Evolutionary conservation across 345 rosid genomes (phyloP).

Genomic region (Cardamine occulta): DNA sequence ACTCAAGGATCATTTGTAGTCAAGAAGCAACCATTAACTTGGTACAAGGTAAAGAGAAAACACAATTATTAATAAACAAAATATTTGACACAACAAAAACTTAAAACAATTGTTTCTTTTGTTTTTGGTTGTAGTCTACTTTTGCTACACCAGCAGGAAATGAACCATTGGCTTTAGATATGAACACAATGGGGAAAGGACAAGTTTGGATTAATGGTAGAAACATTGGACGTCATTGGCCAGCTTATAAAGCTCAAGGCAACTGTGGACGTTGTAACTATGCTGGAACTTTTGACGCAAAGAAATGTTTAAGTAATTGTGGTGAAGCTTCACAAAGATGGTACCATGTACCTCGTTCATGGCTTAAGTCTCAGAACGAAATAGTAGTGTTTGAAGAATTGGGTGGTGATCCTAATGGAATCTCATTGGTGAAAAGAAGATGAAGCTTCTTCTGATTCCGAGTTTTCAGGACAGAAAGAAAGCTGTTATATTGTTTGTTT

Average conservation of each 20-base stretch:
- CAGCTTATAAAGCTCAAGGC: slow-evolving; percentile 69
- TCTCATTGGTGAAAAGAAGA: slow-evolving; percentile 67
- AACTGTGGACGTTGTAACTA: slow-evolving; percentile 73
- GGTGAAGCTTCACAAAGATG: slow-evolving; percentile 89
- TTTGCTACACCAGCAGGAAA: slow-evolving; percentile 66
- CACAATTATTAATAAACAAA: not conserved
- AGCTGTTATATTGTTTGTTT: slow-evolving; percentile 31
- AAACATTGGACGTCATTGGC: slow-evolving; percentile 92
- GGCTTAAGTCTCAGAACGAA: slow-evolving; percentile 73
- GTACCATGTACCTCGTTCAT: slow-evolving; percentile 91
- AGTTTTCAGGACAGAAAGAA: slow-evolving; percentile 26
- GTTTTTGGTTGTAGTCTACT: slow-evolving; percentile 53
- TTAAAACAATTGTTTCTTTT: not conserved
- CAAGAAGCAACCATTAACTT: slow-evolving; percentile 71
- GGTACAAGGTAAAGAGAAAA: slow-evolving; percentile 73
- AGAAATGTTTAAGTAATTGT: slow-evolving; percentile 65
- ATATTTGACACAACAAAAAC: not conserved
- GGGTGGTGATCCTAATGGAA: slow-evolving; percentile 87
- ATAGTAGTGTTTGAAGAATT: slow-evolving; percentile 83
- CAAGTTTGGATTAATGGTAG: slow-evolving; percentile 86
- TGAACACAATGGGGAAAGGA: slow-evolving; percentile 84
- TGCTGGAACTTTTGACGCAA: slow-evolving; percentile 56
- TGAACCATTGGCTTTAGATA: slow-evolving; percentile 83
- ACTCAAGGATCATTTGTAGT: slow-evolving; percentile 59
- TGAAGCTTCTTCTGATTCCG: slow-evolving; percentile 37